phyloP scores from a whole-genome alignment of 345 rosid genomes.

The Citrus glauca region DNA sequence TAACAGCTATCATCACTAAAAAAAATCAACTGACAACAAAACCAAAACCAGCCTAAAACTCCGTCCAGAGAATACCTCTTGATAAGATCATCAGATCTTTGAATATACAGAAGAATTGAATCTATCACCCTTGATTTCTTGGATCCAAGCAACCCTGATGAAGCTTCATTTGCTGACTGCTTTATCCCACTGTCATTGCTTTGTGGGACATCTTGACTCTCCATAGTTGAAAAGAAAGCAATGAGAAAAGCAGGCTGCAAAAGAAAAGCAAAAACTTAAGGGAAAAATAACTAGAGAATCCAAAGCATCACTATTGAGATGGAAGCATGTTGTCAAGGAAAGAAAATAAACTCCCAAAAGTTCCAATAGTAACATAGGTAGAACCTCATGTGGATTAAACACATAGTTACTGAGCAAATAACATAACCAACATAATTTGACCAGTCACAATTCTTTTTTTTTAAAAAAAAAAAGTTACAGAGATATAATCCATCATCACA shows the following conservation, averaged over 20 bases:
- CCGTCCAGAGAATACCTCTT: slow-evolving; percentile 44
- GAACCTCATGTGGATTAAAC: background rate
- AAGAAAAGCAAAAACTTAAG: slow-evolving; percentile 18
- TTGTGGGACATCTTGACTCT: slow-evolving; percentile 30
- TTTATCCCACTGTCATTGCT: slow-evolving; percentile 28
- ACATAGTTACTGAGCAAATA: background rate
- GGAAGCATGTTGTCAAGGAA: background rate
- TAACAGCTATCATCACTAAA: background rate
- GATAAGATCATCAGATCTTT: slow-evolving; percentile 55
- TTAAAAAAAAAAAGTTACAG: background rate
- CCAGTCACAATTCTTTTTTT: background rate
- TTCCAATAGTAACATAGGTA: background rate
- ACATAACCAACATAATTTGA: background rate
- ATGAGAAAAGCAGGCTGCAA: slow-evolving; percentile 84
- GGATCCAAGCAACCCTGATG: slow-evolving; percentile 22
- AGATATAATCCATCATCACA: background rate
- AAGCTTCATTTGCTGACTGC: slow-evolving; percentile 34
- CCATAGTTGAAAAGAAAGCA: slow-evolving; percentile 45
- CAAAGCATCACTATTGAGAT: slow-evolving; percentile 6
- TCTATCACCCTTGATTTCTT: slow-evolving; percentile 45
- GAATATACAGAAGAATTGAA: slow-evolving; percentile 46
- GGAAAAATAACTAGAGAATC: background rate
- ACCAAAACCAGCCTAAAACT: slow-evolving; percentile 8
- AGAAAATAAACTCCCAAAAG: background rate
- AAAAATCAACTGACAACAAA: background rate